Base-by-base conservation (phyloP, 768 basidiomycete species). In the Rhizopogon vesiculosus region DNA sequence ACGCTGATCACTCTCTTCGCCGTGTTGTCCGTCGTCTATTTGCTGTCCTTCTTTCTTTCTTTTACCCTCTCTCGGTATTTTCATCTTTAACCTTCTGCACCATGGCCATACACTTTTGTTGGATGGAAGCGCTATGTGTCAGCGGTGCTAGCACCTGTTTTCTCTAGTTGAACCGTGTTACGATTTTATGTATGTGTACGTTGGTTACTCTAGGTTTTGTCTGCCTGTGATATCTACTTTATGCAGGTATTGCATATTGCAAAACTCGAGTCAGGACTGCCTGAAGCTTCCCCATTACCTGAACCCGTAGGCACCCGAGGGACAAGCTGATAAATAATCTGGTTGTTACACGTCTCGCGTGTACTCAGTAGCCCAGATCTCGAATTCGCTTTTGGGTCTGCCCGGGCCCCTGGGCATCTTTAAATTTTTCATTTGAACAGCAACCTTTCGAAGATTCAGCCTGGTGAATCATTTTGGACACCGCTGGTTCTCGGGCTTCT, bases 61-160 rank as follows among this genome's bases (percentile, higher is more conserved):
- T 69, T 60, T 49, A 66, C 59, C 62, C 61, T 60, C 60, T 67
- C 55, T 64, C 64, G 59, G 55, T 10, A 31, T 55, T 43, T 52
- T 57, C 51, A 40, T 43, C 25, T 55, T 45, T 42, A 56, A 60
- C 56, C 42, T 53, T 51, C 51, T 53, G 33, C 28, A 38, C 48
- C 35, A 49, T 49, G 33, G 41, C 56, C 53, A 51, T 54, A 46
- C 50, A 31, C 59, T 46, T 45, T 49, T 59, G 55, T 56, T 22
- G 48, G 48, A 49, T 49, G 48, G 48, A 38, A 49, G 9, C 48
- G 19, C 22, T 22, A 49, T 49, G 35, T 15, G 48, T 49, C 48
- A 22, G 39, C 15, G 48, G 48, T 38, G 48, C 48, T 38, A 51
- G 55, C 57, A 13, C 31, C 44, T 39, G 39, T 60, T 56, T 62